Base-by-base conservation (phyloP, 2,329 filamentous ascomycete species). In the Cryphonectria naterciae region DNA sequence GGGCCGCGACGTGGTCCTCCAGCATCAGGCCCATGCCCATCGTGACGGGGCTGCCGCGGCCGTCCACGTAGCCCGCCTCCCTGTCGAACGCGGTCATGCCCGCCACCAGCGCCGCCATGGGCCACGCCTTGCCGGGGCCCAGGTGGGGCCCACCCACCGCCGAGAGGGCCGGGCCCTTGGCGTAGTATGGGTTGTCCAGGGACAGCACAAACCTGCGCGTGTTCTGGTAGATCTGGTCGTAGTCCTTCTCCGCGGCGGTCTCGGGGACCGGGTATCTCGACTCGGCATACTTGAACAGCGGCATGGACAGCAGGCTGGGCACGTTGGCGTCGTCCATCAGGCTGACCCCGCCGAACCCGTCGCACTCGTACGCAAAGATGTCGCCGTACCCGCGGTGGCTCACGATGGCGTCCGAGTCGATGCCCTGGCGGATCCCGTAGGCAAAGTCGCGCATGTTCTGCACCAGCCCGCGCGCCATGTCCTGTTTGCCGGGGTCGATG, bases 301-400 rank as follows among this genome's bases (percentile, higher is more conserved):
- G 90, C 35, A 90, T 85, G 1, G 88, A 87, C 56, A 93, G 84
- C 3, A 93, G 84, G 17, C 87, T 90, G 0, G 91, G 91, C 65
- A 93, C 88, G 73, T 93, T 93, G 43, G 91, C 90, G 71, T 93
- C 91, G 75, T 93, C 91, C 90, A 92, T 92, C 66, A 91, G 83
- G 73, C 87, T 90, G 68, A 77, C 84, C 75, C 81, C 88, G 60
- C 92, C 92, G 75, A 90, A 93, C 11, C 92, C 92, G 77, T 94
- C 92, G 11, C 93, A 90, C 79, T 94, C 92, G 77, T 89, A 94
- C 0, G 92, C 92, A 75, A 92, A 94, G 17, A 95, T 90, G n/a
- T 87, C 81, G 62, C 89, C 89, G 75, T 87, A 90, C 8, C 83
- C 86, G 37, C 88, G 86, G 77, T 91, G 67, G 46, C 71, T 76